Evolutionary conservation across 1,284 basidiomycete genomes (phyloP), one percentile per base, ranked within the genome.

Genomic region (Cutaneotrichosporon cutaneum): DNA sequence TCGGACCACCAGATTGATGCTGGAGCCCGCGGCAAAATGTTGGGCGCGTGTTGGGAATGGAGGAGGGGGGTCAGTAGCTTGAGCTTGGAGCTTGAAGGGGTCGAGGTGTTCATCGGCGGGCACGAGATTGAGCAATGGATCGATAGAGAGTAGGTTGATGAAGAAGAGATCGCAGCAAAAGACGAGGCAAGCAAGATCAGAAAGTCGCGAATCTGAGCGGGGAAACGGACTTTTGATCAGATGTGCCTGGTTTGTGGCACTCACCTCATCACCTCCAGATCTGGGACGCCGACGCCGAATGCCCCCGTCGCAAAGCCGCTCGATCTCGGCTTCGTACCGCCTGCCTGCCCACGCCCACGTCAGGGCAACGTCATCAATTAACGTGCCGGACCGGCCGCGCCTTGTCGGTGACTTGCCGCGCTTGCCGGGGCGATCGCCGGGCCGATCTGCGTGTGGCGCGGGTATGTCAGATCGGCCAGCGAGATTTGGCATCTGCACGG

Each of bases 11-110:
- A 42, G 39, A 42, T 42, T 8, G 39, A 42, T 42, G 18, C 39
- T 42, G 39, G 39, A 42, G 39, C 39, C 39, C 39, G 39, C 18
- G 39, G 39, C 39, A 42, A 42, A 42, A 42, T 42, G 39, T 42
- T 42, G 39, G 39, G 39, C 39, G 39, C 39, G 39, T 42, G 39
- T 18, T 42, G 13, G 35, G 10, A 13, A 14, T 11, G 11, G 5
- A 13, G 35, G 16, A 36, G 35, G 35, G 35, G 35, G 39, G 39
- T 42, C 39, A 42, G 39, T 42, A 42, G 16, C 39, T 42, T 36
- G 35, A 11, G 35, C 35, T 30, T 30, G 30, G n/a, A n/a, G n/a
- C n/a, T 33, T 39, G 36, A 39, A 42, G 39, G 18, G 8, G 16
- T n/a, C 18, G 39, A 42, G 18, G 1, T 18, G 39, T n/a, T 18